Base-by-base conservation (phyloP, 768 basidiomycete species). In the Plicaturopsis crispa region DNA sequence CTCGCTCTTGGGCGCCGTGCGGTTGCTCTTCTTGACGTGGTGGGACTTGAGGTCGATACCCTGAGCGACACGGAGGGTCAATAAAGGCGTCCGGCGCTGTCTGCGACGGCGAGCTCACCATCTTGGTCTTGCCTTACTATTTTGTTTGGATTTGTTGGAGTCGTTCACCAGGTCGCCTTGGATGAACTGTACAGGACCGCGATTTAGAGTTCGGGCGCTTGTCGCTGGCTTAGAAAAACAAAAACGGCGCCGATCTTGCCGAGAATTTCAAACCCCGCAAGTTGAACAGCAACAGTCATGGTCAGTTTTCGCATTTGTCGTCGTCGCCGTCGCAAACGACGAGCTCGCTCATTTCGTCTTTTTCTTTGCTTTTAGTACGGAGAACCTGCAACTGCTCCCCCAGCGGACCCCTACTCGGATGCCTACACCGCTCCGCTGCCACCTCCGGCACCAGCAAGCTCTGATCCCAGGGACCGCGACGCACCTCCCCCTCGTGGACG, bases 21-120 rank as follows among this genome's bases (percentile, higher is more conserved):
- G 82, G 58, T 78, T 70, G 52, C 92, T 80, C 78, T 96, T 97
- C 83, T 87, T 94, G 81, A 96, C 93, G 81, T 99, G 94, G 76
- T 98, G 94, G 66, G 73, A 70, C 63, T 75, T 73, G 67, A 97
- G 78, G 70, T 96, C 92, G 67, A 96, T 94, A 83, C 91, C 92
- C 92, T 89, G 60, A 11, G 26, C 33, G n/a, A 43, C 17, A 13
- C 1, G 31, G 24, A 18, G 17, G 37, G 33, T 14, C 30, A 57
- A 33, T 50, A 37, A 49, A 39, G 52, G 35, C 31, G 35, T 36
- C 50, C 34, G 48, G 45, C 53, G 47, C 49, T 51, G 50, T 38
- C 43, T 48, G 43, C 51, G 49, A 72, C 65, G 56, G 54, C 63
- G 71, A 66, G 67, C 83, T 81, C 73, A 86, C 84, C 85, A 87